These are phyloP conservation scores for Pleurotus djamor DNA, from an alignment of 768 basidiomycete species.

Conservation along the genomic window DNA sequence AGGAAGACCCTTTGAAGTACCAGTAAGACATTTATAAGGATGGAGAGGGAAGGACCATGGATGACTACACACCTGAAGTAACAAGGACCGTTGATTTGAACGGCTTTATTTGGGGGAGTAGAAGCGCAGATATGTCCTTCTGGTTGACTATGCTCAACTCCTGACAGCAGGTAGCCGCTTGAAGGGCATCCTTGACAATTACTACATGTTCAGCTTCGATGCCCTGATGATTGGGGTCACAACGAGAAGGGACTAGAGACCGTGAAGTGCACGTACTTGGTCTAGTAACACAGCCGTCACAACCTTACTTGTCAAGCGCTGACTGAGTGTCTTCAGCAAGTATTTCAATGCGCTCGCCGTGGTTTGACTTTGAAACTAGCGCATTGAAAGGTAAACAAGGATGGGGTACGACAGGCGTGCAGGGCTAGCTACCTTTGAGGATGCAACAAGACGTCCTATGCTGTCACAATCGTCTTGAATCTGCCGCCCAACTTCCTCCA, in stretches of 20 bases:
- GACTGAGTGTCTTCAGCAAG: not conserved
- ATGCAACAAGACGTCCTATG: not conserved
- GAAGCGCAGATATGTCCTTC: not conserved
- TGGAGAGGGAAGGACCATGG: not conserved
- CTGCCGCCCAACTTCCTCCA: not conserved
- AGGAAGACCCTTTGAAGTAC: not conserved
- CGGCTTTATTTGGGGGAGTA: not conserved
- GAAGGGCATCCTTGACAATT: not conserved
- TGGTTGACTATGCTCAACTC: not conserved
- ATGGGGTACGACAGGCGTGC: not conserved
- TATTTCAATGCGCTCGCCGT: not conserved
- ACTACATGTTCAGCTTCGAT: slow-evolving; percentile 2
- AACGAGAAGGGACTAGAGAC: not conserved
- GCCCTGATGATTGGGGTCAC: not conserved
- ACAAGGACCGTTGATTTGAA: not conserved
- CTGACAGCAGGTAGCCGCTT: not conserved
- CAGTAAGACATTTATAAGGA: not conserved
- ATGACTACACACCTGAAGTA: not conserved
- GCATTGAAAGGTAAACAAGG: not conserved
- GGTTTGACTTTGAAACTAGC: not conserved
- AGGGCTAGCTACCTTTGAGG: not conserved
- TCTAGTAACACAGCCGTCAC: not conserved
- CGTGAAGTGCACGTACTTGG: not conserved
- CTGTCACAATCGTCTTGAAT: not conserved
- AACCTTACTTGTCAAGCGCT: not conserved